These are phyloP conservation scores for Beauveria asiatica DNA, from an alignment of 2,329 filamentous ascomycete species.

Conservation along the genomic window DNA sequence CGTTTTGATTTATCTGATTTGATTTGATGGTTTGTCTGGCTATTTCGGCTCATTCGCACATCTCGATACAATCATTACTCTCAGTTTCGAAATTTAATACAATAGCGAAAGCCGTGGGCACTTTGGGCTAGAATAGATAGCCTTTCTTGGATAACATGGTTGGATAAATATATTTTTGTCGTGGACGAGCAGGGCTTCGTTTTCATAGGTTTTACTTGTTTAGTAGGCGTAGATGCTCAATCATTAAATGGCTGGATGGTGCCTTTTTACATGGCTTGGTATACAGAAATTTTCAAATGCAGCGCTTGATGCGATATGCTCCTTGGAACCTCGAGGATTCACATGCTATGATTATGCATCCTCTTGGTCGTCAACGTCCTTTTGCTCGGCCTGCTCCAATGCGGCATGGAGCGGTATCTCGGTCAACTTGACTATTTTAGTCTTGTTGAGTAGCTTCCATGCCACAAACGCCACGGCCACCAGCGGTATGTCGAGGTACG, in stretches of 20 bases:
- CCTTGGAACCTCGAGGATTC: not conserved
- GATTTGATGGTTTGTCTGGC: not conserved
- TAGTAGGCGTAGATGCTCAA: not conserved
- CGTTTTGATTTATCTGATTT: slow-evolving; percentile 5
- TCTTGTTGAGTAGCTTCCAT: slow-evolving; percentile 60
- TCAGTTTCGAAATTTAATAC: slow-evolving; percentile 4
- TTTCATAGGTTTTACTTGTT: not conserved
- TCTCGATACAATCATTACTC: not conserved
- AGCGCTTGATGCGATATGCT: not conserved
- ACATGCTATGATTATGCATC: not conserved
- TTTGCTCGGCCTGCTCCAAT: slow-evolving; percentile 36
- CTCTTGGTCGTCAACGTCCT: not conserved
- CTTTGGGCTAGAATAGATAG: not conserved
- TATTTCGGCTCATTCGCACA: not conserved
- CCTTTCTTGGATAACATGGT: not conserved
- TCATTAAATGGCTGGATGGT: not conserved
- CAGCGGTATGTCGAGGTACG: slow-evolving; percentile 54
- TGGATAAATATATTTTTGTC: not conserved
- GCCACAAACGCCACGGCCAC: slow-evolving; percentile 47
- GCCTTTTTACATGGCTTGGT: not conserved
- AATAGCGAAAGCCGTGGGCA: not conserved
- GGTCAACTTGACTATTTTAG: slow-evolving; percentile 42
- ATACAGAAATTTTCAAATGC: not conserved
- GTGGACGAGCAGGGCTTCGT: not conserved
- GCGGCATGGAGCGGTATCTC: slow-evolving; percentile 45